Conservation (phyloP, 2,329 filamentous ascomycete species). For the Colletotrichum sp. region DNA sequence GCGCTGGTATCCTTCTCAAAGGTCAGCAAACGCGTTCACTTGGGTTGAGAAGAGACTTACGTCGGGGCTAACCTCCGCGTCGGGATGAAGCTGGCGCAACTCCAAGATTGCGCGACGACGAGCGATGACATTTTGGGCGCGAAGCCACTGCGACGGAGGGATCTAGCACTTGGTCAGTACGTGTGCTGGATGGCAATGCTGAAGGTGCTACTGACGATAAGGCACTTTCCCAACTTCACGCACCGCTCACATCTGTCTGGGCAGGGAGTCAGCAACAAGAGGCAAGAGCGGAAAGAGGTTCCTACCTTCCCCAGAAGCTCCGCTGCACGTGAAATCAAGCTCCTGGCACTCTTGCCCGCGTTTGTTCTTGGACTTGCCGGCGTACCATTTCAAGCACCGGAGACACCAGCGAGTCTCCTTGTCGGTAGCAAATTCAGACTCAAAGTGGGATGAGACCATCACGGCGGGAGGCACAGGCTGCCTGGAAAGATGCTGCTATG, state of each 20-base stretch:
- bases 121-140: not conserved
- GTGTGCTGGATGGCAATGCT: not conserved
- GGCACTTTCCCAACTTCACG: not conserved
- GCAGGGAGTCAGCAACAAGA: too few relatives aligned
- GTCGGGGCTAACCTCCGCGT: not conserved
- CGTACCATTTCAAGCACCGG: not conserved
- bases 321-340: not conserved
- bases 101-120: not conserved
- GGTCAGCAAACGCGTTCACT: fast-evolving
- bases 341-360: not conserved
- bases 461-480: not conserved
- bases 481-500: not conserved
- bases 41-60: not conserved
- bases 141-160: not conserved
- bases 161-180: not conserved
- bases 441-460: not conserved
- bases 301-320: not conserved
- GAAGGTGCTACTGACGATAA: not conserved
- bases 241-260: not conserved
- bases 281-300: too few relatives aligned
- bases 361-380: not conserved
- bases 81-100: not conserved
- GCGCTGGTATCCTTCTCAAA: not conserved
- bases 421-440: not conserved
- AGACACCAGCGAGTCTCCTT: not conserved